phyloP scores from a whole-genome alignment of 306 rosid genomes.

The Cucurbita pepo region DNA sequence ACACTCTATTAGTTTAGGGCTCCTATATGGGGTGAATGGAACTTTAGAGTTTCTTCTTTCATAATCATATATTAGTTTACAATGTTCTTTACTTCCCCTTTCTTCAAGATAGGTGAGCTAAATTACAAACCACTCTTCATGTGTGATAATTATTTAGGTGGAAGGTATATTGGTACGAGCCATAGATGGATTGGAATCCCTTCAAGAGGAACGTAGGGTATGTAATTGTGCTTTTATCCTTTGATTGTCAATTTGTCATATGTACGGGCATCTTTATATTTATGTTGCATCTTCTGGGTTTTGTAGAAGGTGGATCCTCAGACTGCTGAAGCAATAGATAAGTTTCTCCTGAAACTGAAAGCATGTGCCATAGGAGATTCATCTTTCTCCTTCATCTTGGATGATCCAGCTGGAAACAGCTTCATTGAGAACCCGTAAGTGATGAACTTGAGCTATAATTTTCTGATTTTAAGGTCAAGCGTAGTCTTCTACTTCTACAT shows the following conservation, averaged over 20 bases:
- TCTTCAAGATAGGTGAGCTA: not conserved
- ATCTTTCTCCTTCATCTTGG: slow-evolving; percentile 60
- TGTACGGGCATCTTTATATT: not conserved
- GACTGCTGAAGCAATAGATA: slow-evolving; percentile 76
- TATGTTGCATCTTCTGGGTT: slow-evolving; percentile 18
- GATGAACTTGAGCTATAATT: not conserved
- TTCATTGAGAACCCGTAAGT: slow-evolving; percentile 91
- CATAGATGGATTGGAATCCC: slow-evolving; percentile 60
- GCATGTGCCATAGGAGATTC: slow-evolving; percentile 54
- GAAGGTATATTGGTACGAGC: slow-evolving; percentile 88
- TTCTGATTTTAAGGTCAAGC: not conserved
- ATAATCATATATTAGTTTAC: not conserved
- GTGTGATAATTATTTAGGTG: slow-evolving; percentile 29
- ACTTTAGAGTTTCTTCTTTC: not conserved
- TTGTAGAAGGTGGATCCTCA: slow-evolving; percentile 63
- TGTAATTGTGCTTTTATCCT: not conserved
- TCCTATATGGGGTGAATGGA: not conserved
- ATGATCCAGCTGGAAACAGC: slow-evolving; percentile 97
- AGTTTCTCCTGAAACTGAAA: slow-evolving; percentile 59
- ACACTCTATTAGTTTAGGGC: not conserved
- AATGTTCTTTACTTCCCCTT: not conserved
- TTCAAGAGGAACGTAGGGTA: slow-evolving; percentile 88
- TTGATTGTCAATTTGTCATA: not conserved
- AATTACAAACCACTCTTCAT: not conserved
- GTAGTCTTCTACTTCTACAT: not conserved